Evolutionary conservation across 805 yeast genomes (phyloP).

Genomic region (Metschnikowia drakensbergensis): DNA sequence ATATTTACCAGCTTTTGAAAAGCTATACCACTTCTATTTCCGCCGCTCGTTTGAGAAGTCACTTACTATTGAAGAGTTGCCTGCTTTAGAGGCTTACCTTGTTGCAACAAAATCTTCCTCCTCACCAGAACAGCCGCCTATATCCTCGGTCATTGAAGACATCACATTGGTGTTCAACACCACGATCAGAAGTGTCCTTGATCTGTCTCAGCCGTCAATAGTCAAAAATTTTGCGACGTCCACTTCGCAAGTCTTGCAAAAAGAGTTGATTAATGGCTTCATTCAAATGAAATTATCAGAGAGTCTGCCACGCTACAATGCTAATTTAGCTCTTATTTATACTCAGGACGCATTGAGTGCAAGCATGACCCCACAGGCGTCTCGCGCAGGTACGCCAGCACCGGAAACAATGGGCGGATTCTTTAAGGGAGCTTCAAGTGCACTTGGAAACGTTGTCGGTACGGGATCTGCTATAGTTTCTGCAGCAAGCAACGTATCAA

Average conservation of each 20-base stretch:
- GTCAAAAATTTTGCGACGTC: conserved; percentile 54
- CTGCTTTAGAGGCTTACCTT: conserved; percentile 42
- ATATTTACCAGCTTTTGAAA: conserved; percentile 60
- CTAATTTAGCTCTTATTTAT: conserved; percentile 18
- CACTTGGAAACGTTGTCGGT: conserved; percentile 42
- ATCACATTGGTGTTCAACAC: conserved; percentile 68
- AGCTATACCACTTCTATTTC: conserved; percentile 61
- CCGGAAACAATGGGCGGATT: conserved; percentile 37
- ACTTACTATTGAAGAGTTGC: conserved; percentile 72
- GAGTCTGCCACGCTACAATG: conserved; percentile 41
- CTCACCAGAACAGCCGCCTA: conserved; percentile 58
- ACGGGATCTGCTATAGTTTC: conserved; percentile 22
- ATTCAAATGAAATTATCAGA: conserved; percentile 33
- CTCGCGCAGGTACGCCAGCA: conserved; percentile 31
- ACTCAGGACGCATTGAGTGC: conserved; percentile 11
- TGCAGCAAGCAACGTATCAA: conserved; percentile 23
- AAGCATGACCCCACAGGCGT: conserved; percentile 20
- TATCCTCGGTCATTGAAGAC: conserved; percentile 86
- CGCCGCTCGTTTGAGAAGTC: conserved; percentile 80
- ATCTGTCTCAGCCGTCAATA: conserved; percentile 62
- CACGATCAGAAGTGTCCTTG: conserved; percentile 59
- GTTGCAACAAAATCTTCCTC: conserved; percentile 19
- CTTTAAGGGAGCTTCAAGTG: conserved; percentile 43
- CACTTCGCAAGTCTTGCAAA: conserved; percentile 56
- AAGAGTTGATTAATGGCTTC: conserved; percentile 57